Base-by-base conservation (phyloP, 1,139 yeast genomes). In the Tardiomyces digboiensis region DNA sequence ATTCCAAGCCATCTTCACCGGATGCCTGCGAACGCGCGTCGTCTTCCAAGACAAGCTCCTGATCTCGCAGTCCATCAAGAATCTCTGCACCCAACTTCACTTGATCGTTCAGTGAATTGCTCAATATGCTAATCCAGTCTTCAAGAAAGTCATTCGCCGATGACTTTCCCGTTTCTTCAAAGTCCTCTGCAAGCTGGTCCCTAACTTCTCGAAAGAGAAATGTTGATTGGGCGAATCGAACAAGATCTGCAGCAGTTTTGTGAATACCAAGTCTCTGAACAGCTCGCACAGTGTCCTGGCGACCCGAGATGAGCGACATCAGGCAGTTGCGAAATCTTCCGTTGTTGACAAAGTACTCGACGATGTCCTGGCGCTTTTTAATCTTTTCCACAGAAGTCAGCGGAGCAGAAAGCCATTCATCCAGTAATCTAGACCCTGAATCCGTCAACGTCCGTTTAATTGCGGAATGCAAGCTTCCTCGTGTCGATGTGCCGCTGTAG, bases 391-490 rank as follows among this genome's bases (percentile, higher is more conserved):
- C 54, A 52, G 82, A 75, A 4, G 83, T 69, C 0, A 85, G 72
- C 0, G 99, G 99, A 0, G 89, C 80, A 19, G 85, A 72, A 2
- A 91, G 64, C 97, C 97, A 88, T 44, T 81, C 80, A 2, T 81
- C 74, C 18, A 91, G 65, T 19, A 84, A 58, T 41, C 98, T 68
- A 0, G 95, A 68, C 0, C 98, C 98, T 0, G 94, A 78, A 1
- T 81, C 73, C 0, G 98, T 87, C 1, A 75, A 75, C 0, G 97
- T 91, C 45, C 82, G 66, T 47, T 77, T 75, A 7, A 91, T 73
- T 0, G 86, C 73, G 16, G 78, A 75, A 12, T 85, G 65, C 16
- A 91, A 63, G 0, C 96, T 80, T 0, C 96, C 96, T 12, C 73
- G 72, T 4, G 66, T 67, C 13, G 80, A 71, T 16, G 74, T 74